Base-by-base conservation (phyloP, 1,139 yeast genomes). In the Yamadazyma oceani region DNA sequence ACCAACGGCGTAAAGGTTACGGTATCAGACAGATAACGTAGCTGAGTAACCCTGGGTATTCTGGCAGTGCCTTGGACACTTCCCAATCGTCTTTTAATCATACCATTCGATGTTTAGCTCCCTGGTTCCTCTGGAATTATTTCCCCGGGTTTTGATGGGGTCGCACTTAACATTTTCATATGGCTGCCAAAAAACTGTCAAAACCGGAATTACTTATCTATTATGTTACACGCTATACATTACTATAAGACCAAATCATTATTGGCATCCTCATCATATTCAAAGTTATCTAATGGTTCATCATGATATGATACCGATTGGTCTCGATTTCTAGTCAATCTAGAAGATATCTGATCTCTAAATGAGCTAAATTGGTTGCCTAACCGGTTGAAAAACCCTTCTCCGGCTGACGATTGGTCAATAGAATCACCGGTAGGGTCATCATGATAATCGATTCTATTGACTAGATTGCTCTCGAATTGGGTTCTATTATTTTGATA, bases 221-320 rank as follows among this genome's bases (percentile, higher is more conserved):
- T n/a, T n/a, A n/a, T n/a, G n/a, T n/a, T n/a, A n/a, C n/a, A n/a
- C n/a, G n/a, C 21, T 19, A 19, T 19, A 19, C 21, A 19, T 8
- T 19, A 5, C 13, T 27, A 27, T 16, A 27, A 16, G 7, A 27
- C 30, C 5, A 27, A 9, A 27, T 27, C 13, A 5, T 15, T 27
- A 16, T 27, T n/a, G 11, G 30, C 30, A 39, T 64, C 68, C 23
- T 55, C 59, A 31, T 62, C 67, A 37, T 62, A 60, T 34, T 54
- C 53, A 40, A 55, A 58, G 11, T 58, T 15, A 15, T 41, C 63
- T 6, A 56, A 42, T 45, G 48, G 43, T 30, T 39, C 45, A 17
- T 42, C 45, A 10, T 13, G 30, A 26, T 26, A 26, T 19, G 21
- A 8, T 5, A 8, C n/a, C 15, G 25, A 15, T 30, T 8, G 16